Percentiles rank a stretch among this genome's conserved stretches.
Evolutionary conservation across 2,329 filamentous ascomycete genomes (phyloP).

Genomic region (Teratosphaeria zuluensis): DNA sequence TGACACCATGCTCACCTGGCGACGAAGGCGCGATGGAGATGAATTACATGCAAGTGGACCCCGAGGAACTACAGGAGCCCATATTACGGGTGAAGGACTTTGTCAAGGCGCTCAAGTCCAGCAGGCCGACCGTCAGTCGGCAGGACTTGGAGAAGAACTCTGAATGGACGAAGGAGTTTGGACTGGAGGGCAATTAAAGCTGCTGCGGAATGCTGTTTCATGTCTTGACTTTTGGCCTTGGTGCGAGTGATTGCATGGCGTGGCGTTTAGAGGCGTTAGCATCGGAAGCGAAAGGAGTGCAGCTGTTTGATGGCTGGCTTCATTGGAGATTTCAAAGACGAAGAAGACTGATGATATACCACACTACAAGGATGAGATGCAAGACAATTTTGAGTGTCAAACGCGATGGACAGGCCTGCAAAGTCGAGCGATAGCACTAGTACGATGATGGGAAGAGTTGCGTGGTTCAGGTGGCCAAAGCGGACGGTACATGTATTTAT

Average conservation of each 20-base stretch:
- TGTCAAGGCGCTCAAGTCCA: slow-evolving; percentile 78
- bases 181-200: slow-evolving; percentile 64
- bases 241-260: neutral
- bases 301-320: neutral
- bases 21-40: slow-evolving; percentile 81
- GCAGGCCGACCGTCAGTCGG: slow-evolving; percentile 78
- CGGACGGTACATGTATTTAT: too few species aligned
- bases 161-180: slow-evolving; percentile 95
- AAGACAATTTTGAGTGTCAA: neutral
- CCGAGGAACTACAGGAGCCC: slow-evolving; percentile 77
- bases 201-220: neutral
- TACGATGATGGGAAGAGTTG: neutral
- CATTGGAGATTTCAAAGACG: neutral
- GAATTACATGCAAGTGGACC: slow-evolving; percentile 81
- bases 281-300: neutral
- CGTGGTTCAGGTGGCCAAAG: neutral
- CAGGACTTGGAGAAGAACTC: slow-evolving; percentile 76
- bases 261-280: neutral
- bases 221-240: neutral
- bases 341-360: neutral
- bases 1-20: slow-evolving; percentile 90
- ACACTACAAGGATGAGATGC: neutral
- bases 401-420: neutral
- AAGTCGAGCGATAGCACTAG: neutral
- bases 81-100: slow-evolving; percentile 85